A percentile compares a stretch with the other conserved stretches of the same genome.
Conservation (phyloP, 495 filamentous ascomycete genomes). For the Bathelium albidoporum region DNA sequence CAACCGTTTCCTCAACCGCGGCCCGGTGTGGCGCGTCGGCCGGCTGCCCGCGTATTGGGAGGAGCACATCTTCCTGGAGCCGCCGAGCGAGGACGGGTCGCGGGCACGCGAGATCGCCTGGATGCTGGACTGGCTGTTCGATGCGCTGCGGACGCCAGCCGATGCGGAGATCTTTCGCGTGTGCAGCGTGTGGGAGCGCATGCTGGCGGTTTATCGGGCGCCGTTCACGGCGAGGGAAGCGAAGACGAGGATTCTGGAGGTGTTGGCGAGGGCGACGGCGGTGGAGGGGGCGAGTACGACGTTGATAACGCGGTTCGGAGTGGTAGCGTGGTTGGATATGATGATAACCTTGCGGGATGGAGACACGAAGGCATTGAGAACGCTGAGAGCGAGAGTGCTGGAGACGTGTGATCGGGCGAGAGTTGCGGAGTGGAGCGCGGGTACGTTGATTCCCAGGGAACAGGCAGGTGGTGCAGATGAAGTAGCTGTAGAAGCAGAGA, state of each 20-base stretch:
- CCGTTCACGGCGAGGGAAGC: conserved; percentile 48
- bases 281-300: conserved; percentile 76
- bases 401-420: conserved; percentile 59
- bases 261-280: conserved; percentile 61
- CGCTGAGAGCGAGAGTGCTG: conserved; percentile 52
- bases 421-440: conserved; percentile 55
- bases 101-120: conserved; percentile 70
- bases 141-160: conserved; percentile 50
- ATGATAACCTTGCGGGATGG: conserved; percentile 36
- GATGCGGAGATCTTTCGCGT: conserved; percentile 81
- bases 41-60: conserved; percentile 67
- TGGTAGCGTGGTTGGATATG: conserved; percentile 67
- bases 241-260: conserved; percentile 57
- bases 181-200: conserved; percentile 65
- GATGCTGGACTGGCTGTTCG: conserved; percentile 66
- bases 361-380: conserved; percentile 45
- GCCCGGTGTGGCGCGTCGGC: conserved; percentile 61
- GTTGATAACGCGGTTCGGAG: conserved; percentile 71
- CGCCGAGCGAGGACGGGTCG: conserved; percentile 61
- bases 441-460: conserved; percentile 4
- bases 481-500: conserved; percentile 47
- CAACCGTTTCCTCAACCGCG: conserved; percentile 70
- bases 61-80: conserved; percentile 56
- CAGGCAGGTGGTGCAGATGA: conserved; percentile 18
- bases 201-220: conserved; percentile 61